Conservation (phyloP, 176 grass and related monocot species). For the Leersia perrieri region DNA sequence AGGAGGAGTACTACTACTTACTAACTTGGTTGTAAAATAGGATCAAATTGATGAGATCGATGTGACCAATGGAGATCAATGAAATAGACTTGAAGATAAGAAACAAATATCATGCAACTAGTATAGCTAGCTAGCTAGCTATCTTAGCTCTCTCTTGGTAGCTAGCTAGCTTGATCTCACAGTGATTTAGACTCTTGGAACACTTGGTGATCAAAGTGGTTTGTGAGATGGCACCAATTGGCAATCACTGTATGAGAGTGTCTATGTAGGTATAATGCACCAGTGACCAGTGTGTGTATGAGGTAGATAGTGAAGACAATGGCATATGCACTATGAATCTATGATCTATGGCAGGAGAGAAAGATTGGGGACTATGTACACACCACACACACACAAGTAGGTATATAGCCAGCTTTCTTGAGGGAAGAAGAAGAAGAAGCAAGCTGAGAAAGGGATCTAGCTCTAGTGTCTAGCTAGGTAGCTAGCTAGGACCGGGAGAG, state of each 20-base stretch:
- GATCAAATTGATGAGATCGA: background rate
- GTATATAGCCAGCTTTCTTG: conserved; percentile 22
- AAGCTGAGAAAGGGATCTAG: conserved; percentile 30
- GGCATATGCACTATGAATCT: too few species aligned
- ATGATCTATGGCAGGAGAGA: background rate
- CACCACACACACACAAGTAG: background rate
- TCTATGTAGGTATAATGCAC: conserved; percentile 9
- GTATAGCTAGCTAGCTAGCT: background rate
- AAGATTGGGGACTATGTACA: background rate
- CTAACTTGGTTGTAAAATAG: background rate
- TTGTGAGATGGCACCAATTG: conserved; percentile 28
- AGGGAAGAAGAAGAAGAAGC: conserved; percentile 12
- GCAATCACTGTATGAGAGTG: background rate
- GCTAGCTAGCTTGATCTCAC: background rate
- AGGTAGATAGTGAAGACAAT: background rate
- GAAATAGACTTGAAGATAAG: too few species aligned
- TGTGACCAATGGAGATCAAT: background rate
- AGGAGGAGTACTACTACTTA: background rate
- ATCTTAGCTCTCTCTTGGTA: background rate
- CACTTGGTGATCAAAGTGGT: background rate
- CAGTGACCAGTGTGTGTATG: conserved; percentile 19
- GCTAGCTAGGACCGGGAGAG: too few species aligned
- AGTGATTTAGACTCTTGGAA: background rate
- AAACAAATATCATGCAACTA: background rate
- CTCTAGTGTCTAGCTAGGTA: conserved; percentile 34